A percentile compares a stretch with the other conserved stretches of the same genome.
Evolutionary conservation across 2,329 filamentous ascomycete genomes (phyloP).

Genomic region (Sphaceloma murrayae): DNA sequence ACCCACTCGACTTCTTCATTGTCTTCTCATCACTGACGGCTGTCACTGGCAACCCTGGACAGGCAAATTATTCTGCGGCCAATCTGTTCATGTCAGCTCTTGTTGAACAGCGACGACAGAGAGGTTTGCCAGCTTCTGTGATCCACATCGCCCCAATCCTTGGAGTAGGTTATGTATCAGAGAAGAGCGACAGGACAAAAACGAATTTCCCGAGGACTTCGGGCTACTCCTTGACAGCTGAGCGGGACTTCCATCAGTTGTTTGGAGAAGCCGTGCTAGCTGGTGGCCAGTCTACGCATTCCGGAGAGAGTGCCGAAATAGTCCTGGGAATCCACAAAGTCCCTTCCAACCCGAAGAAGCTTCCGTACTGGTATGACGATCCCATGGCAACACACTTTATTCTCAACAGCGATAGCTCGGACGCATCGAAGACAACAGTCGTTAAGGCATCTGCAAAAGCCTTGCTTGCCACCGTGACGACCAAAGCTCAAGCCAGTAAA

Average conservation of each 20-base stretch:
- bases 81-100: conserved; percentile 25
- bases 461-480: not conserved
- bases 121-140: conserved; percentile 38
- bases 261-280: conserved; percentile 43
- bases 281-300: conserved; percentile 23
- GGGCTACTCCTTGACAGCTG: conserved; percentile 20
- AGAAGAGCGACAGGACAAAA: conserved; percentile 12
- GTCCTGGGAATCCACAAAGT: conserved; percentile 1
- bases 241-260: conserved; percentile 43
- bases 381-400: not conserved
- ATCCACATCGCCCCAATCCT: conserved; percentile 47
- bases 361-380: not conserved
- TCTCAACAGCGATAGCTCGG: not conserved
- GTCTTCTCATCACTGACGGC: conserved; percentile 48
- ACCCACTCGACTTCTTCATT: conserved; percentile 37
- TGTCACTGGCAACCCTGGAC: conserved; percentile 49
- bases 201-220: conserved; percentile 28
- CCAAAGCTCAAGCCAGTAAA: conserved; percentile 17
- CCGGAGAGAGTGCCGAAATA: not conserved
- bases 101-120: conserved; percentile 33
- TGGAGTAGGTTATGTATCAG: conserved; percentile 33
- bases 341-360: not conserved
- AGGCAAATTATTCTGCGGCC: conserved; percentile 50
- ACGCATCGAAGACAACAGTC: not conserved
- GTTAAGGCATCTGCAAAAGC: not conserved